Evolutionary conservation across 768 basidiomycete species (phyloP).

Genomic region (Xerocomellus dryophilus): DNA sequence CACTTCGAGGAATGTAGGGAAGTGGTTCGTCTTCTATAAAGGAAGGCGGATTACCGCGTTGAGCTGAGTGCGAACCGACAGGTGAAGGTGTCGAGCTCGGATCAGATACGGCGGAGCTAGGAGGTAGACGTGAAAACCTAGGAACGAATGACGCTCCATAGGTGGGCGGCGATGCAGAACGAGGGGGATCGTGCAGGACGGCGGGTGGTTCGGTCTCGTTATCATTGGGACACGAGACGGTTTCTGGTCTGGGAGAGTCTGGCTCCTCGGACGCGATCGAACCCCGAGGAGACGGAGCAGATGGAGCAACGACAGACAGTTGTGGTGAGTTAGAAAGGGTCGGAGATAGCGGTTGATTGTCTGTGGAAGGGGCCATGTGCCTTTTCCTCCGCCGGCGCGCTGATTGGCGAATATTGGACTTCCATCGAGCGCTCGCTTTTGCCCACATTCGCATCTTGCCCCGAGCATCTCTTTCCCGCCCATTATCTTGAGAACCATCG

Average conservation of each 20-base stretch:
- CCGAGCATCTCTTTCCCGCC: conserved; percentile 45
- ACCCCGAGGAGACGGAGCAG: conserved; percentile 25
- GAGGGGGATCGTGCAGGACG: conserved; percentile 11
- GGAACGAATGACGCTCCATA: conserved; percentile 38
- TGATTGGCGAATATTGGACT: conserved; percentile 55
- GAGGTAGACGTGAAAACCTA: conserved; percentile 4
- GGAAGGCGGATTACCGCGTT: conserved; percentile 1
- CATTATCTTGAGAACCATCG: conserved; percentile 29
- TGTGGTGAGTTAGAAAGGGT: conserved; percentile 12
- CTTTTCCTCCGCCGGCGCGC: conserved; percentile 52
- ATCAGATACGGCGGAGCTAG: conserved; percentile 5
- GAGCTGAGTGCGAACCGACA: conserved; percentile 4
- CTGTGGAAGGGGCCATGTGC: background rate
- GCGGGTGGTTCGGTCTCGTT: conserved; percentile 1
- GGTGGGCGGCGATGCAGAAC: conserved; percentile 40
- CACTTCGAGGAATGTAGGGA: conserved; percentile 32
- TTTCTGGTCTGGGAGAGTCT: conserved; percentile 5
- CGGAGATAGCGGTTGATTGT: conserved; percentile 22
- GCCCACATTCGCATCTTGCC: conserved; percentile 61
- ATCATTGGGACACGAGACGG: background rate
- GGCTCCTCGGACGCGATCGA: conserved; percentile 24
- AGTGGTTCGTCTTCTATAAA: conserved; percentile 18
- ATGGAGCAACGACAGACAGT: background rate
- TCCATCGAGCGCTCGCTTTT: conserved; percentile 67
- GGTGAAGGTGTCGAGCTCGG: conserved; percentile 12